Conservation (phyloP, 1,139 yeast species). For the Nematodospora anomalae region DNA sequence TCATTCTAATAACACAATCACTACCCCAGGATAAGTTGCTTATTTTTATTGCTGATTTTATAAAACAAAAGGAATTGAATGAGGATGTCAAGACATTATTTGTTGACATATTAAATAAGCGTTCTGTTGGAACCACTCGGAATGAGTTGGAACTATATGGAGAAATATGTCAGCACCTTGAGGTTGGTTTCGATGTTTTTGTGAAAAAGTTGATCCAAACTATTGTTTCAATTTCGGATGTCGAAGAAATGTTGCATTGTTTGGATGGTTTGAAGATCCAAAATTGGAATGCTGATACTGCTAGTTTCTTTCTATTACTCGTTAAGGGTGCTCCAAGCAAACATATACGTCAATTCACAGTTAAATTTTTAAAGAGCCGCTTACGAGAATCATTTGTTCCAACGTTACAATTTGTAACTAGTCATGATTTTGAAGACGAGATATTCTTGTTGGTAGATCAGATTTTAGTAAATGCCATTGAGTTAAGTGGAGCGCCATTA, state of each 20-base stretch:
- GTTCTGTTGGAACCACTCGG: slow-evolving; percentile 16
- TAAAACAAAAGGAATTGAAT: slow-evolving; percentile 10
- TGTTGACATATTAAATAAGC: slow-evolving; percentile 21
- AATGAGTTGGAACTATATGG: slow-evolving; percentile 28
- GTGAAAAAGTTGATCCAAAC: slow-evolving; percentile 38
- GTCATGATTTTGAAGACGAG: slow-evolving; percentile 13
- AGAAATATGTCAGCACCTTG: slow-evolving; percentile 24
- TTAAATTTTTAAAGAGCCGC: slow-evolving; percentile 4
- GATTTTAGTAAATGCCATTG: slow-evolving; percentile 3
- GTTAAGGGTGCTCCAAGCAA: slow-evolving; percentile 38
- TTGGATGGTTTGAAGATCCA: slow-evolving; percentile 23
- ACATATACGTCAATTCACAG: slow-evolving; percentile 24
- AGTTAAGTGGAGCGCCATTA: slow-evolving; percentile 1
- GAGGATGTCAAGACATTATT: slow-evolving; percentile 18
- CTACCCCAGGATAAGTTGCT: slow-evolving; percentile 25
- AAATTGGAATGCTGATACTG: slow-evolving; percentile 31
- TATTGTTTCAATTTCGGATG: slow-evolving; percentile 28
- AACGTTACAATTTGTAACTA: slow-evolving; percentile 12
- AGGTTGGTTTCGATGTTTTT: slow-evolving; percentile 25
- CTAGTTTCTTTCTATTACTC: slow-evolving; percentile 32
- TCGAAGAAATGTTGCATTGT: slow-evolving; percentile 27
- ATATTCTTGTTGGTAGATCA: slow-evolving; percentile 7
- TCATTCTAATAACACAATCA: slow-evolving; percentile 24
- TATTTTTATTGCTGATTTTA: slow-evolving; percentile 22
- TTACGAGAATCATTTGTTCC: slow-evolving; percentile 6